phyloP scores from a whole-genome alignment of 129 eudicot genomes.

The Saposhnikovia divaricata region DNA sequence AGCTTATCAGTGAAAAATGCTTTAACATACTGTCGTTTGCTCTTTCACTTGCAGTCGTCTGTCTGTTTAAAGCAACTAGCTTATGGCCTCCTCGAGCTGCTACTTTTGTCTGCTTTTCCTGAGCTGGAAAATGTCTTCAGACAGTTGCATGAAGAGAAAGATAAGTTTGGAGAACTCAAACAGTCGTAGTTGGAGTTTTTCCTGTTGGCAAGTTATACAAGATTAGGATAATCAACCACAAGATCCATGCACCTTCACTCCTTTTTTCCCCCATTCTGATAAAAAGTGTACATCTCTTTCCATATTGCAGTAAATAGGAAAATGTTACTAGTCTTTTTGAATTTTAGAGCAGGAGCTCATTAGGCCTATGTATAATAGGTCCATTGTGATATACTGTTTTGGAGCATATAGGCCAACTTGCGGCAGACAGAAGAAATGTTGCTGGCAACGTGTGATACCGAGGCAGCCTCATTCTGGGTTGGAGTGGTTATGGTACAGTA shows the following conservation, averaged over 20 bases:
- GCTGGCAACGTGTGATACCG: not conserved
- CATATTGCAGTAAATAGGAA: slow-evolving; percentile 2
- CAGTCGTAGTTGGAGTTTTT: slow-evolving; percentile 10
- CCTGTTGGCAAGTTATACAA: slow-evolving; percentile 3
- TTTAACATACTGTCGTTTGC: not conserved
- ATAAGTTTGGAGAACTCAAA: slow-evolving; percentile 60
- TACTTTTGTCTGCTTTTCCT: slow-evolving; percentile 72
- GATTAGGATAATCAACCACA: slow-evolving; percentile 14
- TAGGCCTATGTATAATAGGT: not conserved
- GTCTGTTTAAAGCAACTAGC: slow-evolving; percentile 77
- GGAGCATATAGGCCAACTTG: not conserved
- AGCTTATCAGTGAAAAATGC: not conserved
- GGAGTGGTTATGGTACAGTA: not conserved
- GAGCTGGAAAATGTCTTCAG: slow-evolving; percentile 68
- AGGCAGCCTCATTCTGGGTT: not conserved
- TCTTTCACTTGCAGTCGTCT: slow-evolving; percentile 54
- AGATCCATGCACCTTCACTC: not conserved
- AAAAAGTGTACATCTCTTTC: not conserved
- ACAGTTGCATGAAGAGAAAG: slow-evolving; percentile 60
- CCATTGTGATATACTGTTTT: not conserved
- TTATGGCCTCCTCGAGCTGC: slow-evolving; percentile 67
- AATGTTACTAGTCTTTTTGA: not conserved
- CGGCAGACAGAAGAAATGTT: not conserved
- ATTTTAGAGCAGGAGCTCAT: not conserved
- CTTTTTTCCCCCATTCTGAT: not conserved